phyloP scores from a whole-genome alignment of 257 asterid genomes.

The Ligustrum vulgare region DNA sequence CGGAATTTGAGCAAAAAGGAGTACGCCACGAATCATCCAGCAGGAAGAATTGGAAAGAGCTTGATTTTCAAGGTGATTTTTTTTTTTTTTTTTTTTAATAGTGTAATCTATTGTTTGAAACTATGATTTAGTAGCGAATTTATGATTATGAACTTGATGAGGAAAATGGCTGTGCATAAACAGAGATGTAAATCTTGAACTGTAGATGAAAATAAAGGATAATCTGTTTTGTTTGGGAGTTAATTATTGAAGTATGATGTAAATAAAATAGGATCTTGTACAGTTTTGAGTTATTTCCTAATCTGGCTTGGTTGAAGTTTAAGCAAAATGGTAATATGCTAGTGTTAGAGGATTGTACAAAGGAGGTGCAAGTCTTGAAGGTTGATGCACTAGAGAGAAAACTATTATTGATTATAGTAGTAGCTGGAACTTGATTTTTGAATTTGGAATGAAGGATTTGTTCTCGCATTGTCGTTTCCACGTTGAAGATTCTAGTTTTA shows the following conservation, averaged over 20 bases:
- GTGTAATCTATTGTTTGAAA: not conserved
- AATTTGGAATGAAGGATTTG: not conserved
- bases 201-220: not conserved
- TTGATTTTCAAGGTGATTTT: constrained; percentile 69
- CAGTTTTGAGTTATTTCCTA: no score
- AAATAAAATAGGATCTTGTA: not conserved
- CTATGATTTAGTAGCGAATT: not conserved
- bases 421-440: not conserved
- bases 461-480: not conserved
- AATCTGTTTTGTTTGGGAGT: no score
- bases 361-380: not conserved
- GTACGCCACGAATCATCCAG: constrained; percentile 76
- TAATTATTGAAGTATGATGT: no score
- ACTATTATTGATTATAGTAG: not conserved
- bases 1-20: constrained; percentile 74
- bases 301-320: not conserved
- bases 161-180: not conserved
- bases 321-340: constrained; percentile 3
- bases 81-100: not conserved
- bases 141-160: not conserved
- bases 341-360: not conserved
- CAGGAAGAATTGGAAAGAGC: constrained; percentile 55
- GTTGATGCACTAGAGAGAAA: not conserved
- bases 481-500: not conserved
- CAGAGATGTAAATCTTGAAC: not conserved